Evolutionary conservation across 1,284 basidiomycete species (phyloP).

Genomic region (Fereydounia khargensis): DNA sequence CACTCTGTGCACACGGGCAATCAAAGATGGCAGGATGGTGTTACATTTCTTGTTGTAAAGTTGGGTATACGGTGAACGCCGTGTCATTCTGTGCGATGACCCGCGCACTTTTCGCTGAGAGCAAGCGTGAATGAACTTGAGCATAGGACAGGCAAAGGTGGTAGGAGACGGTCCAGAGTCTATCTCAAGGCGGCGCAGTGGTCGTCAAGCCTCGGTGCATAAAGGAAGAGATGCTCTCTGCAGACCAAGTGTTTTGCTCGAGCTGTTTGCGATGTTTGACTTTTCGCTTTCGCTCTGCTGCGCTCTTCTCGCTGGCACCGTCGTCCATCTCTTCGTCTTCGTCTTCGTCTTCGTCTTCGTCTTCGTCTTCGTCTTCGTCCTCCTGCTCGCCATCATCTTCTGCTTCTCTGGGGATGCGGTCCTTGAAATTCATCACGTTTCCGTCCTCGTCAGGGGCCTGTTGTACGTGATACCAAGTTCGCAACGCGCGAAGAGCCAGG

Average conservation of each 20-base stretch:
- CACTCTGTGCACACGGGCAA: no score
- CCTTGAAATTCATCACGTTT: constrained; percentile 32
- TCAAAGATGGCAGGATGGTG: no score
- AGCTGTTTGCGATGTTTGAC: constrained; percentile 5
- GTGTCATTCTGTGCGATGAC: no score
- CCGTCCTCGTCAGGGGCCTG: constrained; percentile 41
- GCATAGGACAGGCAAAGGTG: no score
- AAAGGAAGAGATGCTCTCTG: constrained; percentile 18
- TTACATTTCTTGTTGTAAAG: no score
- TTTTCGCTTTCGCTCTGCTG: constrained; percentile 3
- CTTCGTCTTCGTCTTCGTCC: constrained; percentile 23
- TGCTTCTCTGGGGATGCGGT: constrained; percentile 14
- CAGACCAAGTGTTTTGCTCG: constrained; percentile 18
- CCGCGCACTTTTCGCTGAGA: no score
- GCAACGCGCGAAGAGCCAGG: constrained; percentile 24
- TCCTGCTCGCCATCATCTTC: constrained; percentile 16
- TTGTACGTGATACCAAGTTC: constrained; percentile 40
- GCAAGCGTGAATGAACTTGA: no score
- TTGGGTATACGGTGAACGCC: no score
- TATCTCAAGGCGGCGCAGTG: no score
- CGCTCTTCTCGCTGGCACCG: constrained; percentile 2
- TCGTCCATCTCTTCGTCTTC: constrained; percentile 24
- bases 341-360: constrained; percentile 8
- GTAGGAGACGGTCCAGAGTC: no score
- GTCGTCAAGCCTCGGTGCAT: constrained; percentile 10